Evolutionary conservation across 192 early-diverging fungal species (phyloP).

Genomic region (Spizellomyces punctatus): DNA sequence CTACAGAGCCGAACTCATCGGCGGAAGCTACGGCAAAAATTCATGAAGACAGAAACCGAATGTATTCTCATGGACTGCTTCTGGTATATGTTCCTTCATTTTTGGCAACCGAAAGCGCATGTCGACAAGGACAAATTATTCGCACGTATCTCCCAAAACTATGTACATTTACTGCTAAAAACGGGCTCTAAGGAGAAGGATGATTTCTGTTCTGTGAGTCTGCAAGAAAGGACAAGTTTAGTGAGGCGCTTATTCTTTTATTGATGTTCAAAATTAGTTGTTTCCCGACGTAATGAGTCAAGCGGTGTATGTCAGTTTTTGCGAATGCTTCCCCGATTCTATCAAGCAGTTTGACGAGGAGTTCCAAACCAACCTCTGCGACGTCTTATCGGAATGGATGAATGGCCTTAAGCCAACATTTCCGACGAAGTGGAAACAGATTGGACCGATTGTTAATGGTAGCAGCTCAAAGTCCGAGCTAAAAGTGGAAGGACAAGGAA

Average conservation of each 20-base stretch:
- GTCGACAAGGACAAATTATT: constrained; percentile 23
- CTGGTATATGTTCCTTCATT: constrained; percentile 16
- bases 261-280: constrained; percentile 1
- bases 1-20: constrained; percentile 8
- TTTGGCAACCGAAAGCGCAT: constrained; percentile 1
- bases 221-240: no score
- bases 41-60: constrained; percentile 4
- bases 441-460: background rate
- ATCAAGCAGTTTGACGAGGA: constrained; percentile 10
- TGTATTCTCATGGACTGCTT: constrained; percentile 11
- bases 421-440: constrained; percentile 5
- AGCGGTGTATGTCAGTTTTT: constrained; percentile 12
- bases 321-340: constrained; percentile 34
- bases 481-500: no score
- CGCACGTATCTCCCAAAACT: constrained; percentile 25
- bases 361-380: constrained; percentile 22
- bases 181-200: constrained; percentile 3
- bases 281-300: constrained; percentile 17
- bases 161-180: constrained; percentile 18
- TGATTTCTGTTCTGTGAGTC: constrained; percentile 17
- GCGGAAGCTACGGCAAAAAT: background rate
- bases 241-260: no score
- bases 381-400: constrained; percentile 34
- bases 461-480: no score
- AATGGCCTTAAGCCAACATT: constrained; percentile 13